Percentiles rank a stretch among this genome's conserved stretches.
Conservation (phyloP, 2,329 filamentous ascomycete genomes). For the Pseudopithomyces chartarum region DNA sequence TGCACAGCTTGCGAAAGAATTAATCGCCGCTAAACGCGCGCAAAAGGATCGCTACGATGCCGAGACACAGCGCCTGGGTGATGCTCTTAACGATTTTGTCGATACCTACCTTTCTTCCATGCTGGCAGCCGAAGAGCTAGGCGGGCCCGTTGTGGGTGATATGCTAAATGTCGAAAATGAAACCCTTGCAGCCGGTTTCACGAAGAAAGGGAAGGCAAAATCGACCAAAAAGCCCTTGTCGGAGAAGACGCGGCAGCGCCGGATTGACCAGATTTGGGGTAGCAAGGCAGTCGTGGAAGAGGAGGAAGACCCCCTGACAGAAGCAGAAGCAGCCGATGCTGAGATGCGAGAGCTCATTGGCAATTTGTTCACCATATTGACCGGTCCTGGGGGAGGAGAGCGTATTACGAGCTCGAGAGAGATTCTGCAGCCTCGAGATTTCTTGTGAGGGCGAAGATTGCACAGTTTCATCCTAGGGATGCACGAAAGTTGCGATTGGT, state of each 20-base stretch:
- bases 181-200: conserved; percentile 59
- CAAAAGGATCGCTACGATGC: conserved; percentile 65
- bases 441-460: conserved; percentile 59
- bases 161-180: conserved; percentile 67
- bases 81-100: conserved; percentile 71
- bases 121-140: conserved; percentile 82
- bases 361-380: conserved; percentile 50
- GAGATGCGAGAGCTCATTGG: conserved; percentile 55
- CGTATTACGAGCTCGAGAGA: conserved; percentile 54
- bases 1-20: conserved; percentile 66
- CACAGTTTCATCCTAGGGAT: conserved; percentile 61
- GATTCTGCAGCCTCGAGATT: conserved; percentile 61
- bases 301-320: conserved; percentile 40
- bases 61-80: conserved; percentile 66
- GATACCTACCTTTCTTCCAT: conserved; percentile 72
- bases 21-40: conserved; percentile 63
- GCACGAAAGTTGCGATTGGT: conserved; percentile 57
- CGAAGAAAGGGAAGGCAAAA: conserved; percentile 53
- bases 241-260: conserved; percentile 50
- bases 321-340: conserved; percentile 54
- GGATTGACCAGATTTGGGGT: conserved; percentile 58
- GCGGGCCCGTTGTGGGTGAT: conserved; percentile 81
- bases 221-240: conserved; percentile 43
- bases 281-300: conserved; percentile 28
- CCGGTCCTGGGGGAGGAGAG: conserved; percentile 42